Conservation (phyloP, 2,329 filamentous ascomycete species). For the Neofusicoccum laricinum region DNA sequence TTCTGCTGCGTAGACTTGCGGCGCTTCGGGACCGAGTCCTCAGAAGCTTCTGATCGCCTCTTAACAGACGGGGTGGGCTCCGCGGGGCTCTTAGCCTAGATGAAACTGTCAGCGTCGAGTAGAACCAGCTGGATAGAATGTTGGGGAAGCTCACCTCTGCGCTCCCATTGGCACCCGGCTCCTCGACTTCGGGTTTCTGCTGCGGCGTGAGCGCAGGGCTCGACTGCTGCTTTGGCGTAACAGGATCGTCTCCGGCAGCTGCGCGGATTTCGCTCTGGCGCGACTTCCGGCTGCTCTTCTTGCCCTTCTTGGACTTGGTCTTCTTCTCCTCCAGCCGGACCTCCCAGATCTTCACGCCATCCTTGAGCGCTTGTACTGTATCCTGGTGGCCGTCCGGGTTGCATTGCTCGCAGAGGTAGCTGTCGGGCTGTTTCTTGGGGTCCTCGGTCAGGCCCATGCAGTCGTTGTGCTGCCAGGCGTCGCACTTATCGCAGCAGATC, state of each 20-base stretch:
- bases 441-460: conserved; percentile 85
- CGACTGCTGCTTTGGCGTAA: conserved; percentile 21
- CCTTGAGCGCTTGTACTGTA: conserved; percentile 72
- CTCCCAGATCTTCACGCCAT: conserved; percentile 86
- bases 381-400: conserved; percentile 78
- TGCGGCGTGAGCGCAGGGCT: conserved; percentile 14
- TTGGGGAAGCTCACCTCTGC: neutral
- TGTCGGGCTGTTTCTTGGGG: conserved; percentile 47
- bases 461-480: conserved; percentile 95
- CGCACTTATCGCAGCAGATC: conserved; percentile 93
- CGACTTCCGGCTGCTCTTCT: conserved; percentile 62
- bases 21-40: conserved; percentile 32
- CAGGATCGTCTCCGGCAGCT: conserved; percentile 42
- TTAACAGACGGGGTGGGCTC: conserved; percentile 25
- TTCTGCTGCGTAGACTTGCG: conserved; percentile 34
- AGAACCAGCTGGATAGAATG: neutral
- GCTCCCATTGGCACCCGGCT: conserved; percentile 16
- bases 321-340: conserved; percentile 58
- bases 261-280: conserved; percentile 58
- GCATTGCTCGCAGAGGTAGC: conserved; percentile 90
- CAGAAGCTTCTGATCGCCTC: conserved; percentile 31
- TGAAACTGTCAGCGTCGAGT: neutral
- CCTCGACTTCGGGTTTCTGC: conserved; percentile 21
- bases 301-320: conserved; percentile 55
- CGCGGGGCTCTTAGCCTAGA: conserved; percentile 8